Conservation (phyloP, 1,139 yeast species). For the Protomyces gravidus region DNA sequence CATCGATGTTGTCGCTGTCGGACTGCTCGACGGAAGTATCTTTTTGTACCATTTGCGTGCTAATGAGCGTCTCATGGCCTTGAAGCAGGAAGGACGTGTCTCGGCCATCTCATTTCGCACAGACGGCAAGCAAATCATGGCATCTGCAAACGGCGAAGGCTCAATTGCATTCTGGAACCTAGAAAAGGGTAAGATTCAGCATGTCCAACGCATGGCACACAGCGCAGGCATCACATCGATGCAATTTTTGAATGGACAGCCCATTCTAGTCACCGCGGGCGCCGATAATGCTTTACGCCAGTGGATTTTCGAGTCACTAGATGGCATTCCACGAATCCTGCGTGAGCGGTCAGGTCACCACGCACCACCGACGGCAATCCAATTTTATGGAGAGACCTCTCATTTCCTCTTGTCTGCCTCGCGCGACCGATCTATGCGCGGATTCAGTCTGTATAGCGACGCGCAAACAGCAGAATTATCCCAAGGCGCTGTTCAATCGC, state of each 20-base stretch:
- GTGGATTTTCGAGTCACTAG: slow-evolving; percentile 85
- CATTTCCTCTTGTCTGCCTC: slow-evolving; percentile 87
- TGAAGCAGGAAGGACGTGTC: slow-evolving; percentile 58
- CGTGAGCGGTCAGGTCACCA: slow-evolving; percentile 97
- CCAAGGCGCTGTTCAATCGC: slow-evolving; percentile 54
- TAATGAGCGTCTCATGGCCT: slow-evolving; percentile 56
- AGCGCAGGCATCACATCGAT: slow-evolving; percentile 64
- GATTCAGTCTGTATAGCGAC: slow-evolving; percentile 86
- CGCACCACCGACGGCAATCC: slow-evolving; percentile 75
- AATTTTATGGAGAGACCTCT: slow-evolving; percentile 73
- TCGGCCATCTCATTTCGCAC: slow-evolving; percentile 83
- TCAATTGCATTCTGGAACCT: slow-evolving; percentile 82
- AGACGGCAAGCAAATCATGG: slow-evolving; percentile 81
- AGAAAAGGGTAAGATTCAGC: slow-evolving; percentile 66
- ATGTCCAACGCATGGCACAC: slow-evolving; percentile 59
- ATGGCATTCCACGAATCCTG: slow-evolving; percentile 75
- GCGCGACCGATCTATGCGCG: slow-evolving; percentile 81
- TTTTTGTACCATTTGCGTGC: slow-evolving; percentile 64
- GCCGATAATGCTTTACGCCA: slow-evolving; percentile 88
- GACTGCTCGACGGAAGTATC: slow-evolving; percentile 65
- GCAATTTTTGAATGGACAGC: slow-evolving; percentile 82
- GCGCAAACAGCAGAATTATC: slow-evolving; percentile 95
- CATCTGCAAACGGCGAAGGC: slow-evolving; percentile 74
- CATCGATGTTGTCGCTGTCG: slow-evolving; percentile 75
- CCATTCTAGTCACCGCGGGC: slow-evolving; percentile 85